Base-by-base conservation (phyloP, 805 yeast species). In the Candida loeiensis region DNA sequence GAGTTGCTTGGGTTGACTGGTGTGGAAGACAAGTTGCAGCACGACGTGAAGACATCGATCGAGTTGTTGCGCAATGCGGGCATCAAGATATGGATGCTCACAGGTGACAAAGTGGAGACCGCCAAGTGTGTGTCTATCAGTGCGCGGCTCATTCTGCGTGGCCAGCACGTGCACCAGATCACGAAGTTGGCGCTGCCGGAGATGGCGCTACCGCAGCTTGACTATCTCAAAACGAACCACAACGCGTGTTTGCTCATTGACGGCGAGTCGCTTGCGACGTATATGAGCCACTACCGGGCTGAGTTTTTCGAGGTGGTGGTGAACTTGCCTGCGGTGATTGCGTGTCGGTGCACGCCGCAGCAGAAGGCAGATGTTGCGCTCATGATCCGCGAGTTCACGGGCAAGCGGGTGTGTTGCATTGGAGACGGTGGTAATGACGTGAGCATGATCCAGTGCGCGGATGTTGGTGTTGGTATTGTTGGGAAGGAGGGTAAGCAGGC, bases 371-470 rank as follows among this genome's bases (percentile, higher is more conserved):
- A 93, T 57, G 85, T 95, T 40, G 97, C 98, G 0, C 52, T 77
- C 18, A 67, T 83, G 47, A 93, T 93, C 47, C 76, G 90, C 53
- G 77, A 76, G 44, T 64, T 77, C 21, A 93, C 98, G 0, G 86
- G 87, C 4, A 87, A 86, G 55, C 70, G 99, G 37, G 97, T 91
- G 2, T 91, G 98, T 49, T 93, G 98, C 56, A 95, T 93, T 50
- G 99, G 99, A 41, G 99, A 93, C 63, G 99, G 99, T 54, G 99
- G 99, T 53, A 93, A 93, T 55, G 99, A 93, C 63, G 99, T 93
- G 24, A 85, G 95, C 52, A 93, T 93, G 99, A 93, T 93, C 49
- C 99, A 93, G 64, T 84, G 95, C 49, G 99, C 99, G 0, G 96
- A 95, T 66, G 96, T 93, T 7, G 99, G 99, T 44, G 95, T 93